Base-by-base conservation (phyloP, 331 rosid genomes). In the Quercus lobata region DNA sequence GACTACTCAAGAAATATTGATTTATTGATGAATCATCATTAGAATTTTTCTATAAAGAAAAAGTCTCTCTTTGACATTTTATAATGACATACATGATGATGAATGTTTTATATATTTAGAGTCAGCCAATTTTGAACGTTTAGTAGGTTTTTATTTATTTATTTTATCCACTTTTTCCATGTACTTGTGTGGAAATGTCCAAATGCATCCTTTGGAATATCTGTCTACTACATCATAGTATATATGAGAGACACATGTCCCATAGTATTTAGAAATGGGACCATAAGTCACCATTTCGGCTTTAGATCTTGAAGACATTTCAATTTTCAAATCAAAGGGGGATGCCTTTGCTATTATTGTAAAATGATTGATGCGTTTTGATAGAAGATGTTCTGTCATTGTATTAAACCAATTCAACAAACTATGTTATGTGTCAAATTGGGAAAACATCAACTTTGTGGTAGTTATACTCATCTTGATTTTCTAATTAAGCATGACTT, bases 231-330 rank as follows among this genome's bases (percentile, higher is more conserved):
- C 66, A 24, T 24, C 66, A 60, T 10, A 24, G 32, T 14, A 60
- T 21, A 22, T 1, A 22, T 9, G 11, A 24, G 65, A 4, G 66
- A 60, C 66, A 60, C 66, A 4, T 24, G 66, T 24, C 66, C 32
- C 5, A 27, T 24, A 3, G 32, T 7, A 9, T 9, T 10, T 22
- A 60, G 66, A 22, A 60, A 60, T 60, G 25, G 15, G 16, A 60
- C 66, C 25, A 24, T 3, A 24, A 84, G 65, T 81, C 84, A 76
- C 80, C 72, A 81, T 41, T 83, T 83, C 30, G 84, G 84, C 88
- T 78, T 78, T 66, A 55, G 76, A 32, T 76, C 73, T 72, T 22
- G 62, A 63, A 61, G 18, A 52, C 17, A 60, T 75, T 72, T 25
- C 62, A 66, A 79, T 53, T 75, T 72, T 25, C 57, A 58, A 81